Percentiles rank a stretch among this genome's conserved stretches.
Evolutionary conservation across 176 grass and related monocot genomes (phyloP).

Genomic region (Sorghum bicolor): DNA sequence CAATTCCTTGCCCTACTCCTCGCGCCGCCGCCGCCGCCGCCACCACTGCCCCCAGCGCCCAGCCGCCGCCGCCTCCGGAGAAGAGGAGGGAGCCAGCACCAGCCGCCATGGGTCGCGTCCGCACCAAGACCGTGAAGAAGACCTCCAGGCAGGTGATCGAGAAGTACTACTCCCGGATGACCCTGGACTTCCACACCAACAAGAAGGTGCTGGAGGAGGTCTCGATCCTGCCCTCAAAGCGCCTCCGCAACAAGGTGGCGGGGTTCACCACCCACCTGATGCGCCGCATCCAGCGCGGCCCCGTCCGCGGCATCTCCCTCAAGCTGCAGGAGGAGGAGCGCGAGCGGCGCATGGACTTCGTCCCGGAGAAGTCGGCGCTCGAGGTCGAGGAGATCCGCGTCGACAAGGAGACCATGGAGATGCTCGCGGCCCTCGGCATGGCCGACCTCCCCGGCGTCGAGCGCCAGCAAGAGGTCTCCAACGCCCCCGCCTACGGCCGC

Average conservation of each 20-base stretch:
- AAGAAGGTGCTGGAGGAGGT: constrained; percentile 92
- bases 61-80: constrained; percentile 22
- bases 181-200: constrained; percentile 91
- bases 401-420: constrained; percentile 91
- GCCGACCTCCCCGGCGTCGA: constrained; percentile 75
- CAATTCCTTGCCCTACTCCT: constrained; percentile 11
- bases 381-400: constrained; percentile 78
- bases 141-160: constrained; percentile 88
- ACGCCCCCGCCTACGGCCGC: constrained; percentile 31
- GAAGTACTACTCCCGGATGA: constrained; percentile 84
- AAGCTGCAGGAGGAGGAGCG: constrained; percentile 97
- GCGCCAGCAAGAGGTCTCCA: constrained; percentile 42
- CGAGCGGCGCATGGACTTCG: constrained; percentile 93
- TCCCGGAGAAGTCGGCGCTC: constrained; percentile 78
- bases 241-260: constrained; percentile 87
- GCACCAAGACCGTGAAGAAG: constrained; percentile 96
- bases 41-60: background rate
- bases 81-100: constrained; percentile 14
- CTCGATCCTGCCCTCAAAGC: constrained; percentile 81
- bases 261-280: constrained; percentile 87
- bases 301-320: constrained; percentile 83
- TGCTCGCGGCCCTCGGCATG: constrained; percentile 82
- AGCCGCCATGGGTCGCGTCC: constrained; percentile 69
- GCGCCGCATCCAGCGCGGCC: constrained; percentile 89
- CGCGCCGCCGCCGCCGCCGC: background rate